Percentiles rank a stretch among this genome's conserved stretches.
Evolutionary conservation across 1,139 yeast species (phyloP).

Genomic region (Zygosaccharomyces sapae): DNA sequence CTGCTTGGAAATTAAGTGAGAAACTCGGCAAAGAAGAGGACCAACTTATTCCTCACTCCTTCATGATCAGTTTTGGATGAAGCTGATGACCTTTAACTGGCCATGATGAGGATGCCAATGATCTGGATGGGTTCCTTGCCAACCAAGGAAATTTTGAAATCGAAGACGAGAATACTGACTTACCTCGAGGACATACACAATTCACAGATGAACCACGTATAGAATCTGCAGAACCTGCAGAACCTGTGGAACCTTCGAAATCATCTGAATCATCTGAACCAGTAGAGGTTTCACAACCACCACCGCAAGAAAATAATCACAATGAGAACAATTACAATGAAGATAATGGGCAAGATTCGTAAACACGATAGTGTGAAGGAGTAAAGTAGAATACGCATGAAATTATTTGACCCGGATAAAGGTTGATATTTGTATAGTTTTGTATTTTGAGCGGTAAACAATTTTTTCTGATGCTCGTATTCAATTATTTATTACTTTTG

Average conservation of each 20-base stretch:
- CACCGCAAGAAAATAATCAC: background rate
- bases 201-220: slow-evolving; percentile 7
- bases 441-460: slow-evolving; percentile 3
- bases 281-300: background rate
- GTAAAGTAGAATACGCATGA: background rate
- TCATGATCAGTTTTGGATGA: slow-evolving; percentile 36
- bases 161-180: slow-evolving; percentile 23
- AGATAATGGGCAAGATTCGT: slow-evolving; percentile 1
- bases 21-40: slow-evolving; percentile 28
- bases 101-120: slow-evolving; percentile 37
- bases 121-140: slow-evolving; percentile 31
- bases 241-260: too few relatives aligned
- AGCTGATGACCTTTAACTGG: slow-evolving; percentile 36
- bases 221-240: too few relatives aligned
- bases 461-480: background rate
- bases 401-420: too few relatives aligned
- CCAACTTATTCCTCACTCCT: slow-evolving; percentile 35
- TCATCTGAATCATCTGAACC: background rate
- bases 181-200: slow-evolving; percentile 1
- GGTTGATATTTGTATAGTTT: background rate
- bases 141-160: slow-evolving; percentile 34
- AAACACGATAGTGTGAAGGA: background rate
- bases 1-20: slow-evolving; percentile 15
- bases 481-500: background rate
- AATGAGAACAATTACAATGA: background rate